Evolutionary conservation across 768 basidiomycete species (phyloP), one percentile per base, ranked within the genome.

Genomic region (Lentinula boryana): DNA sequence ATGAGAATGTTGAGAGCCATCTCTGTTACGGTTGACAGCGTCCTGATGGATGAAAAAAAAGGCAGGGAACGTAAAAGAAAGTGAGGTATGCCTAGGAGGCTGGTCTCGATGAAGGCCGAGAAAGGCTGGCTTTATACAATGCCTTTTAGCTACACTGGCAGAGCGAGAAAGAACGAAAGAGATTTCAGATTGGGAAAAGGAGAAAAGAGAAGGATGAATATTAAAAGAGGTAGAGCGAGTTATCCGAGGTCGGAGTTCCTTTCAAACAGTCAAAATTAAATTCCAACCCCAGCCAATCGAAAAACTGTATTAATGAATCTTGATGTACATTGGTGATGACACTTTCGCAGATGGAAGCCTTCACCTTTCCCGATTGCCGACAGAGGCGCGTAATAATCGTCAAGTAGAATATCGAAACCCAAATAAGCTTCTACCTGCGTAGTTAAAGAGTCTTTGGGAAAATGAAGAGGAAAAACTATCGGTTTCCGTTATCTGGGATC

Each of bases 341-440:
- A 57, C 40, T 35, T 56, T 56, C 33, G 32, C 40, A 56, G 55
- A 50, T 58, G 65, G 74, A 62, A 68, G 71, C 46, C 21, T 48
- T 48, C 8, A 67, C 74, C 71, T 62, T 69, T 69, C 54, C 66
- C 72, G 60, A 69, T 69, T 62, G 69, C 69, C 59, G 68, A 71
- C 65, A 68, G 75, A 77, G 75, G 75, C 72, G 77, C 76, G 77
- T 76, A 76, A 76, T 69, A 68, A 68, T 73, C 66, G 70, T 70
- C 63, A 65, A 63, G 67, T 65, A 64, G 60, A 66, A 61, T 65
- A 64, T 67, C 65, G 63, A 55, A 69, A 66, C 58, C 44, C 60
- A 66, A 54, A 62, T 41, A 23, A 18, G 55, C 23, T 12, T 13
- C 55, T 46, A 57, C 41, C 46, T 10, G 41, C 56, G 56, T 32